Conservation (phyloP, 1,139 yeast species). For the Sugiyamaella pinicola region DNA sequence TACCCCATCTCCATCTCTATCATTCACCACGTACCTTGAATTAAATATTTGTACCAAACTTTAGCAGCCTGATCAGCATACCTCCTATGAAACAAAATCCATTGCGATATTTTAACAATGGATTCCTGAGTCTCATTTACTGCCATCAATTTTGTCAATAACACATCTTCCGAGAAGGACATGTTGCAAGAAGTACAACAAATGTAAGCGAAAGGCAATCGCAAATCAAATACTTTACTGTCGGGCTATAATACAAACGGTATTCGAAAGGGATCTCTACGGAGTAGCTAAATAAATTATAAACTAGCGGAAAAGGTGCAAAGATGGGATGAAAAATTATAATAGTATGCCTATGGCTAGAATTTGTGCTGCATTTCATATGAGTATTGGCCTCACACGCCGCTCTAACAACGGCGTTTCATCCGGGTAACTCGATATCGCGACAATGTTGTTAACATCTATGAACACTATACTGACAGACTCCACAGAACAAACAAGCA, state of each 20-base stretch:
- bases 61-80: slow-evolving; percentile 61
- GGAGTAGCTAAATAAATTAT: not conserved
- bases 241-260: not conserved
- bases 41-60: slow-evolving; percentile 59
- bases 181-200: slow-evolving; percentile 40
- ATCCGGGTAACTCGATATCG: not conserved
- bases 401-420: not conserved
- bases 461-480: not conserved
- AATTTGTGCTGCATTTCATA: not conserved
- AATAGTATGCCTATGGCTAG: too few relatives aligned
- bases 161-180: slow-evolving; percentile 64
- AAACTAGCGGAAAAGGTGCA: too few relatives aligned
- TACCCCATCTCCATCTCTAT: too few relatives aligned
- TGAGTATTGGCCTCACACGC: not conserved
- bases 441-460: slow-evolving; percentile 5
- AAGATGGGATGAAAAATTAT: too few relatives aligned
- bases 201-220: not conserved
- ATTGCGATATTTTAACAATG: slow-evolving; percentile 79
- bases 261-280: not conserved
- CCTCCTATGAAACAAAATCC: slow-evolving; percentile 78
- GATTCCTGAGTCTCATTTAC: slow-evolving; percentile 81
- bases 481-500: not conserved
- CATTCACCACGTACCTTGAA: slow-evolving; percentile 27
- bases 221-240: too few relatives aligned
- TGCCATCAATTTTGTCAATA: slow-evolving; percentile 57